Conservation (phyloP, 2,329 filamentous ascomycete species). For the Didymella pomorum region DNA sequence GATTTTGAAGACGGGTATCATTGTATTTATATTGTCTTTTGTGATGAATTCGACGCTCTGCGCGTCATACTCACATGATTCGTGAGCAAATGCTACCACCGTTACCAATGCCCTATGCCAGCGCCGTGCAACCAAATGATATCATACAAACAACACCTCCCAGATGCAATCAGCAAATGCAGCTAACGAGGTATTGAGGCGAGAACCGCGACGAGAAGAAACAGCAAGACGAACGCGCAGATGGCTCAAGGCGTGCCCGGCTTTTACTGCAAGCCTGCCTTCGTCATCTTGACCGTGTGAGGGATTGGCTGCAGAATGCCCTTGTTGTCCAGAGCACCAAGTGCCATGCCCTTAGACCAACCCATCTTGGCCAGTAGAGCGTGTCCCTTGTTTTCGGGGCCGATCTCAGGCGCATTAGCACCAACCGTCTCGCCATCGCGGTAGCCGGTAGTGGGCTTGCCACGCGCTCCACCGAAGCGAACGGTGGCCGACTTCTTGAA, state of each 20-base stretch:
- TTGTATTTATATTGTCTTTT: neutral
- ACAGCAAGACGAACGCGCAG: too few relatives aligned
- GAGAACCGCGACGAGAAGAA: neutral
- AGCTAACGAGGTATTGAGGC: neutral
- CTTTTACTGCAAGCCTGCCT: conserved; percentile 70
- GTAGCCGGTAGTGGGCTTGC: conserved; percentile 57
- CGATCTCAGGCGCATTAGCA: conserved; percentile 82
- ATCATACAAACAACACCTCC: conserved; percentile 17
- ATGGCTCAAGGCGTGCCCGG: neutral
- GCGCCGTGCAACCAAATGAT: conserved; percentile 8
- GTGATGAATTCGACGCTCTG: neutral
- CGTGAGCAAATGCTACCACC: neutral
- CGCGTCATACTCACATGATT: neutral
- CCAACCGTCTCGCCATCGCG: conserved; percentile 90
- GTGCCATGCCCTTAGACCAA: conserved; percentile 84
- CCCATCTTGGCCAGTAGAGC: conserved; percentile 97
- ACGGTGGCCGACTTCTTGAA: conserved; percentile 24
- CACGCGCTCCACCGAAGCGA: conserved; percentile 23
- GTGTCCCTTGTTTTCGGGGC: conserved; percentile 81
- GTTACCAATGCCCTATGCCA: neutral
- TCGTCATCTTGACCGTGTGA: conserved; percentile 86
- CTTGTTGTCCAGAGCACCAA: conserved; percentile 83
- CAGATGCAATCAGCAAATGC: neutral
- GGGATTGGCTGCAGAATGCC: conserved; percentile 86
- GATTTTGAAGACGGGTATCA: neutral